Evolutionary conservation across 2,329 filamentous ascomycete genomes (phyloP).

Genomic region (Didymella arachidicola): DNA sequence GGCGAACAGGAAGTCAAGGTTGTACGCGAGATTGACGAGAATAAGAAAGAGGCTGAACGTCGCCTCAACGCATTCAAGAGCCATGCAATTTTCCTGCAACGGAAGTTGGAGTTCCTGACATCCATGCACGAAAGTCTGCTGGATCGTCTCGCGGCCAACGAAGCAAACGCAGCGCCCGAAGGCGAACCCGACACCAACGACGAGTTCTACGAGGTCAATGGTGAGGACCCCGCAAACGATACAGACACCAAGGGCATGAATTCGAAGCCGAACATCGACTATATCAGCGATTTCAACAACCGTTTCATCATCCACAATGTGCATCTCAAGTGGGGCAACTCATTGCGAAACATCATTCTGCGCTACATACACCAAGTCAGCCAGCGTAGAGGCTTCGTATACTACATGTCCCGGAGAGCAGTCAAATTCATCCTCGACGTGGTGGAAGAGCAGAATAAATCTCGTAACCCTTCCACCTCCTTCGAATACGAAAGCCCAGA

Average conservation of each 20-base stretch:
- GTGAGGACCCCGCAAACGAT: slow-evolving; percentile 60
- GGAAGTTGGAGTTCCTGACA: slow-evolving; percentile 66
- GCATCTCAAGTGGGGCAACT: slow-evolving; percentile 98
- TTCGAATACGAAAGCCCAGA: slow-evolving; percentile 21
- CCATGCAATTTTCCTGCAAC: slow-evolving; percentile 64
- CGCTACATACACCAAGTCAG: slow-evolving; percentile 98
- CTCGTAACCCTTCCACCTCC: slow-evolving; percentile 49
- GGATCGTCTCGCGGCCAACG: slow-evolving; percentile 65
- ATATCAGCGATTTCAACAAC: slow-evolving; percentile 95
- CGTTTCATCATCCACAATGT: slow-evolving; percentile 98
- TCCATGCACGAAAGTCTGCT: slow-evolving; percentile 65
- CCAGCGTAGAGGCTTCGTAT: slow-evolving; percentile 93
- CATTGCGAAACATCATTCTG: slow-evolving; percentile 91
- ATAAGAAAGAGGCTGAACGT: slow-evolving; percentile 60
- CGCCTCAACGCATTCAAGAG: slow-evolving; percentile 64
- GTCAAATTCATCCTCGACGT: slow-evolving; percentile 99
- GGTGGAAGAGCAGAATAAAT: slow-evolving; percentile 88
- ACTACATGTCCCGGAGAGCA: slow-evolving; percentile 93
- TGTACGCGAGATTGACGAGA: slow-evolving; percentile 63
- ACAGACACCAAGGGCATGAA: slow-evolving; percentile 63
- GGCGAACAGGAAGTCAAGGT: slow-evolving; percentile 76
- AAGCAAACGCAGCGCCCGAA: slow-evolving; percentile 56
- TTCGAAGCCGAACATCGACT: slow-evolving; percentile 76
- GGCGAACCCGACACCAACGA: slow-evolving; percentile 54
- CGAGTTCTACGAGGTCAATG: slow-evolving; percentile 59